phyloP scores from a whole-genome alignment of 2,329 filamentous ascomycete species.

The Exserohilum turcica region DNA sequence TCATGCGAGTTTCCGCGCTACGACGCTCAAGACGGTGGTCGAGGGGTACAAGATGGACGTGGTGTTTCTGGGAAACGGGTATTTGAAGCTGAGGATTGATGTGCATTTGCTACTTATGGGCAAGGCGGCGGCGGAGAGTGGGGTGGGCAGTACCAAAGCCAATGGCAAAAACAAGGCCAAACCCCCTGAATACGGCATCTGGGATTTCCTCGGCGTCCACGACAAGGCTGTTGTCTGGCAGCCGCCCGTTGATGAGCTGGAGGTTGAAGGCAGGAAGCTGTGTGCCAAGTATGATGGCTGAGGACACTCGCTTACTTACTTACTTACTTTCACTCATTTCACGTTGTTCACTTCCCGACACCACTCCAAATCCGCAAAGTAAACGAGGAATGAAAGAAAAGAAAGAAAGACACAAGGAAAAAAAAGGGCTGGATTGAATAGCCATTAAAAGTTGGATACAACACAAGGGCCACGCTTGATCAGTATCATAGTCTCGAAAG shows the following conservation, averaged over 20 bases:
- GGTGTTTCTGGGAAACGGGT: slow-evolving; percentile 39
- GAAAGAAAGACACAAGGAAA: too few species aligned
- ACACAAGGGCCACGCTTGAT: too few species aligned
- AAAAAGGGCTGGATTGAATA: too few species aligned
- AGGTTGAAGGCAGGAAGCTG: slow-evolving; percentile 22
- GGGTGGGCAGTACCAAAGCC: slow-evolving; percentile 23
- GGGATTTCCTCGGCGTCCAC: slow-evolving; percentile 30
- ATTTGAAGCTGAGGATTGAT: slow-evolving; percentile 33
- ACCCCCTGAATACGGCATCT: neutral
- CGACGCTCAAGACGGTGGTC: slow-evolving; percentile 21
- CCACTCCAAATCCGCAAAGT: too few species aligned
- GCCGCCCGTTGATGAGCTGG: slow-evolving; percentile 21
- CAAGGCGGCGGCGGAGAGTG: slow-evolving; percentile 16
- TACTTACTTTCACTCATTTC: too few species aligned
- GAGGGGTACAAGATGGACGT: slow-evolving; percentile 37
- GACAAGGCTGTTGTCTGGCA: slow-evolving; percentile 13
- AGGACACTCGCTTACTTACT: too few species aligned
- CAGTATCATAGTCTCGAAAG: too few species aligned
- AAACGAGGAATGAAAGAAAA: too few species aligned
- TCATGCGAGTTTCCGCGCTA: slow-evolving; percentile 35
- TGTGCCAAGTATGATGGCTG: slow-evolving; percentile 27
- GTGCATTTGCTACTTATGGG: slow-evolving; percentile 35
- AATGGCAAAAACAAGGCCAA: slow-evolving; percentile 17
- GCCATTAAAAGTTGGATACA: too few species aligned
- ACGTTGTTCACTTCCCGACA: too few species aligned